Base-by-base conservation (phyloP, 352 stramenopile genomes). In the Peronosclerospora sorghi region DNA sequence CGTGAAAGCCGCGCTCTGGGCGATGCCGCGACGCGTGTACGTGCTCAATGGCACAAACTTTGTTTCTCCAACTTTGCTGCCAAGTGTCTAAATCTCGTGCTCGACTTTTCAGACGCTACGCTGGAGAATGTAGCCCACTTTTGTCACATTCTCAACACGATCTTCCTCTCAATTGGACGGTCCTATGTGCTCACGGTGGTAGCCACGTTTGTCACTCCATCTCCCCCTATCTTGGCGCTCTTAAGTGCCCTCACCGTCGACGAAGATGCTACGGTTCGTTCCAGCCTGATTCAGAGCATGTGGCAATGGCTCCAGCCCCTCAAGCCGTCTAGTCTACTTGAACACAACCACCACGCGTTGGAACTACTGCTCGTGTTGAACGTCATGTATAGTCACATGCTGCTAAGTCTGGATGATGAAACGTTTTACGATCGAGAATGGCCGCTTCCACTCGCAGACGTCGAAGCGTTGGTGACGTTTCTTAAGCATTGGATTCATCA, bases 401-500 rank as follows among this genome's bases (percentile, higher is more conserved):
- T 87, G 1, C 36, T 87, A 20, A 57, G 62, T 24, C 58, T 83
- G 8, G 74, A 84, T 20, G 74, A 87, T 46, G 72, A 83, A 36
- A 65, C 77, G 8, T 79, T 89, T 29, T 84, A 86, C 51, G 65
- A 85, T 32, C 56, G 56, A 0, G 40, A 59, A 35, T 84, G 62
- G 65, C 79, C 76, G 9, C 55, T 88, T n/a, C 27, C 23, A 8
- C 43, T 70, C 14, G 7, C 17, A n/a, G 53, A 75, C n/a, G 63
- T 88, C 8, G 7, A 50, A 12, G 34, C 51, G 0, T 45, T 92
- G 7, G 66, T 80, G 12, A 36, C 47, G 4, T 72, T 73, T 32
- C 36, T 86, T 14, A 86, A 86, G 54, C 52, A 69, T 19, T 79
- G 74, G 20, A 75, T 88, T 29, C 83, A 76, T 41, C 64, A 87